Evolutionary conservation across 495 filamentous ascomycete species (phyloP).

Genomic region (Aspergillus nidulans): DNA sequence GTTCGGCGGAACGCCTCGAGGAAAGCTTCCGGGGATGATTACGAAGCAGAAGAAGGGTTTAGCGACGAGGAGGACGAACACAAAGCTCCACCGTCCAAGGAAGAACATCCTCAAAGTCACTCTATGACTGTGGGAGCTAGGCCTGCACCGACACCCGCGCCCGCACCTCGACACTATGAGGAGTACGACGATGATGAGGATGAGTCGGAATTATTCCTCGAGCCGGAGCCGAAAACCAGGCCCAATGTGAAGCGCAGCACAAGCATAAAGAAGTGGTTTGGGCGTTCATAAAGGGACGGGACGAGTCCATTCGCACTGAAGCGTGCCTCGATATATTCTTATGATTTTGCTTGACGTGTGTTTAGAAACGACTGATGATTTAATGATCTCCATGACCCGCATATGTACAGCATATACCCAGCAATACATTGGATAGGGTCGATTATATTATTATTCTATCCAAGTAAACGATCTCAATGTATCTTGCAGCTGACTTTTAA

Average conservation of each 20-base stretch:
- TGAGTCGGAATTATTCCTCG: conserved; percentile 5
- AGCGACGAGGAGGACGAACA: conserved; percentile 25
- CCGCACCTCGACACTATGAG: neutral
- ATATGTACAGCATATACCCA: neutral
- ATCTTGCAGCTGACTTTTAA: neutral
- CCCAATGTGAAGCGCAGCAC: conserved; percentile 16
- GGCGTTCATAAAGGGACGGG: conserved; percentile 22
- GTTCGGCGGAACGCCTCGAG: conserved; percentile 18
- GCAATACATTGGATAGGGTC: neutral
- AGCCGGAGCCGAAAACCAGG: conserved; percentile 14
- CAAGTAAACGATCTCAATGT: neutral
- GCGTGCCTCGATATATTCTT: neutral
- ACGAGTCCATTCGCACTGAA: neutral
- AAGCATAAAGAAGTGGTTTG: conserved; percentile 37
- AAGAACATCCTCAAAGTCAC: neutral
- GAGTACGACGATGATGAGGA: conserved; percentile 17
- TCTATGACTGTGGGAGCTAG: neutral
- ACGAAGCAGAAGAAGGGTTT: conserved; percentile 16
- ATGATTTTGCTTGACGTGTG: conserved; percentile 1
- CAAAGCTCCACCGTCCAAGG: neutral
- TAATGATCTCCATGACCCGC: neutral
- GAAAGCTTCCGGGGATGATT: conserved; percentile 17
- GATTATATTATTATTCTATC: neutral
- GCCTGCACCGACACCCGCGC: neutral
- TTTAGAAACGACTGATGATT: neutral